These are phyloP conservation scores for Cladosporium austrohemisphaericum DNA, from an alignment of 2,329 filamentous ascomycete species.

Conservation along the genomic window DNA sequence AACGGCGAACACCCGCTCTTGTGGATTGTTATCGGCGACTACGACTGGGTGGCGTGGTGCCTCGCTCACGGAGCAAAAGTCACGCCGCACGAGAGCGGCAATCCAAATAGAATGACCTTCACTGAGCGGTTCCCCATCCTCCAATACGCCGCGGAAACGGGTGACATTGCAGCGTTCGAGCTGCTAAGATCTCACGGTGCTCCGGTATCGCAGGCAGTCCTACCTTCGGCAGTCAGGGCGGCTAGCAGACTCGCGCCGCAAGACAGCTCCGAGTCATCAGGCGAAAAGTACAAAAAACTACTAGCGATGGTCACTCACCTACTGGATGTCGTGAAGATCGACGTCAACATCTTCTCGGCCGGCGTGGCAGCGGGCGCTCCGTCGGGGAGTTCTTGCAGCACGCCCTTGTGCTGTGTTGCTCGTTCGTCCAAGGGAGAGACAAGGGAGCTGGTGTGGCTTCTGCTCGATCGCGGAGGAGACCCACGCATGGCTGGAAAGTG, in stretches of 20 bases:
- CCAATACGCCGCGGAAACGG: not conserved
- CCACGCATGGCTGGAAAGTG: not conserved
- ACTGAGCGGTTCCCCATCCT: not conserved
- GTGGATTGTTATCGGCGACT: not conserved
- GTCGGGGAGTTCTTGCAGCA: not conserved
- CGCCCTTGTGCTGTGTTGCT: not conserved
- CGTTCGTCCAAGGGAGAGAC: not conserved
- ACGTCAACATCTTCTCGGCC: not conserved
- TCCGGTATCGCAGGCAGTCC: not conserved
- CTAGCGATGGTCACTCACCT: not conserved
- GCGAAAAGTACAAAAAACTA: not conserved
- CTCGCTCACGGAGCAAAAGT: not conserved
- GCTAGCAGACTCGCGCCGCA: not conserved
- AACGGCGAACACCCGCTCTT: not conserved
- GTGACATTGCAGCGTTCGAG: not conserved
- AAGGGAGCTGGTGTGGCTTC: not conserved
- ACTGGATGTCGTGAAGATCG: not conserved
- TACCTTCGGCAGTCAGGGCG: not conserved
- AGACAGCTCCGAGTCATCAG: not conserved
- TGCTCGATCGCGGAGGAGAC: not conserved
- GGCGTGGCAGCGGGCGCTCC: not conserved
- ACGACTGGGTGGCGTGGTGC: not conserved
- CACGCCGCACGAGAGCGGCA: not conserved
- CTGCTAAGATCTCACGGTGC: not conserved
- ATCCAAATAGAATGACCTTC: not conserved